Percentiles rank a stretch among this genome's conserved stretches.
Evolutionary conservation across 2,329 filamentous ascomycete species (phyloP).

Genomic region (Fusarium longipes): DNA sequence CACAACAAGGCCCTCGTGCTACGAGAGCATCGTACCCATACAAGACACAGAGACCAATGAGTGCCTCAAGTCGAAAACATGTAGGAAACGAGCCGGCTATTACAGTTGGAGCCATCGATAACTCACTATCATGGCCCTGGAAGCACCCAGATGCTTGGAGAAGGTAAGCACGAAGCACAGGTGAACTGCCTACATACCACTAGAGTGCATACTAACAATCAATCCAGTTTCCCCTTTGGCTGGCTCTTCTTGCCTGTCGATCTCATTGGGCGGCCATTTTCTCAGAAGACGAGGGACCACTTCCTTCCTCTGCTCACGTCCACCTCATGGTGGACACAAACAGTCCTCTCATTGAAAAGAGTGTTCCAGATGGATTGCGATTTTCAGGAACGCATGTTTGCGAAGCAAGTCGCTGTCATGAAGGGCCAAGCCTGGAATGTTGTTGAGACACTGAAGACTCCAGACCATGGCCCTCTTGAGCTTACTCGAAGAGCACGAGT

Average conservation of each 20-base stretch:
- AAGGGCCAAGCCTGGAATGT: constrained; percentile 99
- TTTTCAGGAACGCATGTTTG: constrained; percentile 99
- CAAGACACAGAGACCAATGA: constrained; percentile 84
- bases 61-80: constrained; percentile 67
- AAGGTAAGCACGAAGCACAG: constrained; percentile 55
- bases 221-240: constrained; percentile 89
- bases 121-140: constrained; percentile 98
- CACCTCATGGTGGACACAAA: constrained; percentile 96
- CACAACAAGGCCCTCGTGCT: constrained; percentile 55
- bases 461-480: constrained; percentile 92
- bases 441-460: constrained; percentile 93
- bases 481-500: constrained; percentile 90
- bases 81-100: constrained; percentile 68
- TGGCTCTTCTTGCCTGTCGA: constrained; percentile 98
- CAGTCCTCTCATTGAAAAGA: constrained; percentile 83
- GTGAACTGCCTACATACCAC: not conserved
- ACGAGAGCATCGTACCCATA: constrained; percentile 72
- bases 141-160: constrained; percentile 94
- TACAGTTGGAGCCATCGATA: constrained; percentile 92
- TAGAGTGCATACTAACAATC: not conserved
- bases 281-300: constrained; percentile 90
- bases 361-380: constrained; percentile 94
- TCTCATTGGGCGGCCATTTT: constrained; percentile 95
- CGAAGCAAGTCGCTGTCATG: constrained; percentile 98
- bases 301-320: constrained; percentile 97